Evolutionary conservation across 345 rosid species (phyloP).

Genomic region (Cardamine resedifolia): DNA sequence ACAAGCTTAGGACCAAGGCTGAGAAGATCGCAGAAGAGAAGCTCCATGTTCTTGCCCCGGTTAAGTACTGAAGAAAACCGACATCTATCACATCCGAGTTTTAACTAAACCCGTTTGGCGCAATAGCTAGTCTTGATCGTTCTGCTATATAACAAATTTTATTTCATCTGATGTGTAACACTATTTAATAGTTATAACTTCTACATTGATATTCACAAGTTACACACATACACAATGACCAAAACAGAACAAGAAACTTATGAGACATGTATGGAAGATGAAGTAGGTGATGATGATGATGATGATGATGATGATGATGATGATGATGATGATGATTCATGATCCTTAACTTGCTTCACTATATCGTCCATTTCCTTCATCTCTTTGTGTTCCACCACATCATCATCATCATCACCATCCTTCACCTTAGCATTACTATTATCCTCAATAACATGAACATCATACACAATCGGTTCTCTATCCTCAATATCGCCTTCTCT

Average conservation of each 20-base stretch:
- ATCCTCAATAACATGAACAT: constrained; percentile 74
- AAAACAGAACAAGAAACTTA: not conserved
- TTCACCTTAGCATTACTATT: constrained; percentile 30
- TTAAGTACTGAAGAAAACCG: constrained; percentile 42
- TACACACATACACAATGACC: not conserved
- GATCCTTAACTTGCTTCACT: constrained; percentile 37
- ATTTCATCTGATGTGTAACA: not conserved
- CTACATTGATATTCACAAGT: constrained; percentile 18
- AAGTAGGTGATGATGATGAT: too few species aligned
- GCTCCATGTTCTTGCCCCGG: constrained; percentile 49
- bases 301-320: too few species aligned
- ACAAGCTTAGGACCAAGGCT: constrained; percentile 60
- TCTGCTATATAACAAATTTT: not conserved
- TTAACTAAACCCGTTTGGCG: not conserved
- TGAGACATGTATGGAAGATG: not conserved
- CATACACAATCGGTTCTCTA: constrained; percentile 51
- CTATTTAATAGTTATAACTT: not conserved
- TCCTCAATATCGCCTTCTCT: not conserved
- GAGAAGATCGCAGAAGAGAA: constrained; percentile 65
- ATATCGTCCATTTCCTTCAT: constrained; percentile 54
- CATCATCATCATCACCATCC: constrained; percentile 44
- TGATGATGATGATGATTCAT: constrained; percentile 42
- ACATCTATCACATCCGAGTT: not conserved
- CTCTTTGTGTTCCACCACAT: constrained; percentile 42
- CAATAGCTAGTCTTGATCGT: not conserved